phyloP scores from a whole-genome alignment of 257 asterid genomes.

The Datura wrightii region DNA sequence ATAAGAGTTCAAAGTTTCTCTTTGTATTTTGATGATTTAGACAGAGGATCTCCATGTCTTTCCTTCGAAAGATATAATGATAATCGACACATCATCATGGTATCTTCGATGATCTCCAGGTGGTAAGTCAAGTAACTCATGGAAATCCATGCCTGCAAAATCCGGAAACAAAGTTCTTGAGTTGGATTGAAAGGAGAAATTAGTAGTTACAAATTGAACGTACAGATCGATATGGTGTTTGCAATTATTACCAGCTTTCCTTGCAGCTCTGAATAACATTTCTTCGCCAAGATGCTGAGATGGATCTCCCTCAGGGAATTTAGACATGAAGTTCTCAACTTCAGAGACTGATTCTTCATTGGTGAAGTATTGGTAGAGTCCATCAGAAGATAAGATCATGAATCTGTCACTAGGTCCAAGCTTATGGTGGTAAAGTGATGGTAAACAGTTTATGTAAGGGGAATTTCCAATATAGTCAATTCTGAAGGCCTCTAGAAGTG shows the following conservation, averaged over 20 bases:
- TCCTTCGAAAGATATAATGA: conserved; percentile 87
- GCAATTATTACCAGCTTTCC: conserved; percentile 68
- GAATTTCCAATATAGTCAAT: conserved; percentile 75
- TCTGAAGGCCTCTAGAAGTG: conserved; percentile 79
- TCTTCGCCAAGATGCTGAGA: conserved; percentile 94
- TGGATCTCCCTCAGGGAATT: conserved; percentile 93
- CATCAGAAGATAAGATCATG: conserved; percentile 89
- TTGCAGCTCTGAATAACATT: conserved; percentile 87
- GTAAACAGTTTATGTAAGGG: conserved; percentile 78
- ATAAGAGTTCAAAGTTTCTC: not conserved
- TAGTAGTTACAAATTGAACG: not conserved
- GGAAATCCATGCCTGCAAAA: conserved; percentile 76
- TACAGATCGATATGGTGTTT: not conserved
- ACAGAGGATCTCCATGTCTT: conserved; percentile 83
- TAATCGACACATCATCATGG: conserved; percentile 89
- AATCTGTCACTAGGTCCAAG: conserved; percentile 69
- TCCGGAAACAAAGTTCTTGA: not conserved
- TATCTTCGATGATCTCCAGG: conserved; percentile 84
- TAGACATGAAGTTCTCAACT: conserved; percentile 74
- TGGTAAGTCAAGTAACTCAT: conserved; percentile 80
- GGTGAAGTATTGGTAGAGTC: conserved; percentile 90
- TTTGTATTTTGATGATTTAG: conserved; percentile 39
- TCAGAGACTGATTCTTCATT: conserved; percentile 80
- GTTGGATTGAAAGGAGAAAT: not conserved
- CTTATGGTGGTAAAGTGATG: conserved; percentile 77